A percentile compares a stretch with the other conserved stretches of the same genome.
phyloP scores from a whole-genome alignment of 371 early-diverging fungal genomes.

The Nematocida sp. region DNA sequence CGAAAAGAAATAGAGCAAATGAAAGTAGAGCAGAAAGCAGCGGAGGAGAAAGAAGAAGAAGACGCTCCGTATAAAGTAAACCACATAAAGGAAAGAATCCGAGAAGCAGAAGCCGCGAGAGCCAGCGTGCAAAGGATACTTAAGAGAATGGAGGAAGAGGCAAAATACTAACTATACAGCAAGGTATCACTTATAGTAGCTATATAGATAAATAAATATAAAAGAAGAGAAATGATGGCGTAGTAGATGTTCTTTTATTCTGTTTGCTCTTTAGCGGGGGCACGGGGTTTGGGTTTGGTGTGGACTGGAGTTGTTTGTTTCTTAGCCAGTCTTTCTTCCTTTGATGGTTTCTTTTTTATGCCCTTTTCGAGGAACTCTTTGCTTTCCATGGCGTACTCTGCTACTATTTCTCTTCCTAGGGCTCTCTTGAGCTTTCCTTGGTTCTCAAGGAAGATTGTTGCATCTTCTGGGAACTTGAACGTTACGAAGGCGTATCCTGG shows the following conservation, averaged over 20 bases:
- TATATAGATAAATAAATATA: too few relatives aligned
- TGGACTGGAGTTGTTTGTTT: too few relatives aligned
- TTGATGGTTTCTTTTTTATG: constrained; percentile 53
- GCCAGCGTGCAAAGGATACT: constrained; percentile 27
- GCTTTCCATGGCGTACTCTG: constrained; percentile 56
- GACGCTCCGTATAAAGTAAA: not conserved
- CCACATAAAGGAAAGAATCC: not conserved
- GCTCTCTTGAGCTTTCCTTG: constrained; percentile 26
- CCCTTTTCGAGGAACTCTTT: constrained; percentile 54
- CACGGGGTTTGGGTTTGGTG: too few relatives aligned
- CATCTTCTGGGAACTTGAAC: constrained; percentile 58
- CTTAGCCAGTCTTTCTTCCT: constrained; percentile 30
- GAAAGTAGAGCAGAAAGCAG: constrained; percentile 1
- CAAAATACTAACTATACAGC: too few relatives aligned
- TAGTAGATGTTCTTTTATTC: too few relatives aligned
- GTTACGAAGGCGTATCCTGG: constrained; percentile 65
- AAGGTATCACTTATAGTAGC: too few relatives aligned
- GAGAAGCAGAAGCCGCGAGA: constrained; percentile 11
- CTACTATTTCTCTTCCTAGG: constrained; percentile 46
- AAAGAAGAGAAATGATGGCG: too few relatives aligned
- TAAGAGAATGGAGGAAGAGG: constrained; percentile 1
- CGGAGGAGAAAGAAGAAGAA: not conserved
- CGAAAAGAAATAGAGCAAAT: constrained; percentile 5
- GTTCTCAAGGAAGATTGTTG: constrained; percentile 52
- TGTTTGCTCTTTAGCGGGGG: too few relatives aligned